Evolutionary conservation across 805 yeast species (phyloP).

Genomic region (Kodamaea restingae): DNA sequence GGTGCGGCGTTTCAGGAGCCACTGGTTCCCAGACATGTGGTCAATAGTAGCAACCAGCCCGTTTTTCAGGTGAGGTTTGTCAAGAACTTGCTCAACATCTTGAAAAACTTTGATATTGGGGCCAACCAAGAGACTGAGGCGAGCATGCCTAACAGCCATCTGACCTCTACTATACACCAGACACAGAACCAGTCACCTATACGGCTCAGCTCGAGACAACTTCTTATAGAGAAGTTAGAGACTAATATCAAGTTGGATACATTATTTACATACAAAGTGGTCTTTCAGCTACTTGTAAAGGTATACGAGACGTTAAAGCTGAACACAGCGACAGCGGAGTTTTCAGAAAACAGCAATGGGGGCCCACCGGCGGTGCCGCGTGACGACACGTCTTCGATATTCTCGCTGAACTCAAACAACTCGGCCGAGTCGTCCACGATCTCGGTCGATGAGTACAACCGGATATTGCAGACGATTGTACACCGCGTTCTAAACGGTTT

Average conservation of each 20-base stretch:
- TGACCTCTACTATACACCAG: constrained; percentile 14
- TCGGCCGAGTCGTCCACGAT: constrained; percentile 21
- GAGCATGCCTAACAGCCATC: constrained; percentile 4
- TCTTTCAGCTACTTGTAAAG: constrained; percentile 26
- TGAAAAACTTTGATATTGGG: constrained; percentile 42
- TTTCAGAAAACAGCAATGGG: not conserved
- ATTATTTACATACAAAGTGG: constrained; percentile 34
- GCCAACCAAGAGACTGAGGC: constrained; percentile 4
- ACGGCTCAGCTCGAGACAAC: constrained; percentile 35
- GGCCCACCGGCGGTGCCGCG: not conserved
- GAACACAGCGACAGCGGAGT: constrained; percentile 15
- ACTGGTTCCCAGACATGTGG: constrained; percentile 9
- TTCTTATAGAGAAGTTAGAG: constrained; percentile 41
- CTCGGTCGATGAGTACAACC: constrained; percentile 31
- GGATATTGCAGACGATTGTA: constrained; percentile 23
- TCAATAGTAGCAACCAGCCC: constrained; percentile 18
- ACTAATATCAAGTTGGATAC: constrained; percentile 39
- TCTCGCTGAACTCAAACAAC: constrained; percentile 26
- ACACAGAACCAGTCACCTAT: constrained; percentile 32
- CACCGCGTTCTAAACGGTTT: constrained; percentile 32
- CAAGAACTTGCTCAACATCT: constrained; percentile 27
- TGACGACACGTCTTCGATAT: constrained; percentile 34
- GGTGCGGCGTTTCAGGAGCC: constrained; percentile 2
- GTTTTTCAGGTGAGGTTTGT: constrained; percentile 31
- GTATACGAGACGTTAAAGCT: constrained; percentile 24